Percentiles rank a stretch among this genome's conserved stretches.
phyloP scores from a whole-genome alignment of 345 rosid genomes.

The Linum trigynum region DNA sequence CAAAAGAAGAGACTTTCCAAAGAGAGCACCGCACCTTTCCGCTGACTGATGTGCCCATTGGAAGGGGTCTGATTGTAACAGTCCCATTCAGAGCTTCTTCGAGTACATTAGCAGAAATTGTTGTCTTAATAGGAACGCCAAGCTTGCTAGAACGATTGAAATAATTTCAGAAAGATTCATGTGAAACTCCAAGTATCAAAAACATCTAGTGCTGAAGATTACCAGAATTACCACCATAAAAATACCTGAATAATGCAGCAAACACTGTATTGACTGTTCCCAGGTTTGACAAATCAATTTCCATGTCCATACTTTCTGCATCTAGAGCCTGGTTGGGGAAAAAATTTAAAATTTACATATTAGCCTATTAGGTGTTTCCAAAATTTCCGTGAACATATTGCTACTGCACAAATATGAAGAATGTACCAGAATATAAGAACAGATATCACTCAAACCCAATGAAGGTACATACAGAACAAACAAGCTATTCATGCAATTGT shows the following conservation, averaged over 20 bases:
- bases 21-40: conserved; percentile 59
- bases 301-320: conserved; percentile 87
- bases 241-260: conserved; percentile 95
- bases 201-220: too few relatives aligned
- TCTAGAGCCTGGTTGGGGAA: conserved; percentile 64
- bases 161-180: neutral
- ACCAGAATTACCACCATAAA: conserved; percentile 2
- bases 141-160: too few relatives aligned
- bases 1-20: too few relatives aligned
- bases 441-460: neutral
- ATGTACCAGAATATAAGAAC: neutral
- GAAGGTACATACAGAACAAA: neutral
- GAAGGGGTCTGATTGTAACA: conserved; percentile 96
- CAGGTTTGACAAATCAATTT: conserved; percentile 90
- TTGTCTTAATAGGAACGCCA: conserved; percentile 70
- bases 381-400: conserved; percentile 1
- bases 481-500: neutral
- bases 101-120: conserved; percentile 92
- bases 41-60: conserved; percentile 92
- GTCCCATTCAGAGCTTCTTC: conserved; percentile 97
- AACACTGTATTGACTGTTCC: conserved; percentile 98
- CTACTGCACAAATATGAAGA: neutral
- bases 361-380: neutral
- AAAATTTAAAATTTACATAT: neutral
- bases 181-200: neutral